A percentile compares a stretch with the other conserved stretches of the same genome.
Evolutionary conservation across 2,329 filamentous ascomycete species (phyloP).

Genomic region (Diplodia sapinea): DNA sequence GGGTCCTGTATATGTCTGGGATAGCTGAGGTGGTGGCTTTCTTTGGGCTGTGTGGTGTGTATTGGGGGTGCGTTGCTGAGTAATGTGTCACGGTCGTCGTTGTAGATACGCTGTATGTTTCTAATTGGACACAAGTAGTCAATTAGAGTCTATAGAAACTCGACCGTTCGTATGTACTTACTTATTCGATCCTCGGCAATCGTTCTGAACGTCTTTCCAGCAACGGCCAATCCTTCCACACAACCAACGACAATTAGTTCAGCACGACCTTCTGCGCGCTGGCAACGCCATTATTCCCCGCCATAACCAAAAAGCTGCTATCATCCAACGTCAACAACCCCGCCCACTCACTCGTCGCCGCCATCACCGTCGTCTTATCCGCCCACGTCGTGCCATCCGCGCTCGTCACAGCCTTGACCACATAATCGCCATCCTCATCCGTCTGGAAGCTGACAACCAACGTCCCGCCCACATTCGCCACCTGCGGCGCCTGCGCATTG

Average conservation of each 20-base stretch:
- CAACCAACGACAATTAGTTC: background rate
- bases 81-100: too few species aligned
- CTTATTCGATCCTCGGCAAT: too few species aligned
- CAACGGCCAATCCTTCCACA: too few species aligned
- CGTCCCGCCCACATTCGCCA: constrained; percentile 51
- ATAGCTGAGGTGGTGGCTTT: too few species aligned
- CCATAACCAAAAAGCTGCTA: constrained; percentile 39
- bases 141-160: too few species aligned
- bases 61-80: too few species aligned
- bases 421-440: constrained; percentile 48
- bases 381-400: constrained; percentile 41
- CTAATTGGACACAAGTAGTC: too few species aligned
- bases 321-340: constrained; percentile 40
- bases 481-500: constrained; percentile 51
- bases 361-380: constrained; percentile 42
- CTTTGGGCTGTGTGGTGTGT: too few species aligned
- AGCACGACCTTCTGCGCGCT: constrained; percentile 39
- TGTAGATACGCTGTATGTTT: too few species aligned
- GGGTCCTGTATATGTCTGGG: too few species aligned
- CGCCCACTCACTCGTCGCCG: constrained; percentile 40
- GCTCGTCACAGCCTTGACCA: constrained; percentile 40
- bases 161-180: too few species aligned
- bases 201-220: too few species aligned
- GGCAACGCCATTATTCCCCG: constrained; percentile 37
- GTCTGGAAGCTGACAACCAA: constrained; percentile 55